Evolutionary conservation across 129 eudicot genomes (phyloP).

Genomic region (Arctium lappa): DNA sequence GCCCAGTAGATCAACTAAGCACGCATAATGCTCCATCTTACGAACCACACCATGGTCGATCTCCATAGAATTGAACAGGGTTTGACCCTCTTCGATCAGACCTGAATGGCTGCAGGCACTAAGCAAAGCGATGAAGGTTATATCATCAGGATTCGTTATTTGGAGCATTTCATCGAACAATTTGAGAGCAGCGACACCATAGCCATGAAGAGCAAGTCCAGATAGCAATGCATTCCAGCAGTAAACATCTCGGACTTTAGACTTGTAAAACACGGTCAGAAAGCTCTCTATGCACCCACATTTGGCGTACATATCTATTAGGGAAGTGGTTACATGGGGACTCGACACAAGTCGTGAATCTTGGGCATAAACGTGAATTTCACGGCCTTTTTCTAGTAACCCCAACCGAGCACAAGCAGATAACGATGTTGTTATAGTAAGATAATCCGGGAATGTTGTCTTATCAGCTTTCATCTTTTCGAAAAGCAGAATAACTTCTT

Average conservation of each 20-base stretch:
- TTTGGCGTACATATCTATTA: slow-evolving; percentile 54
- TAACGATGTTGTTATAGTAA: slow-evolving; percentile 28
- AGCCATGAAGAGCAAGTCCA: slow-evolving; percentile 51
- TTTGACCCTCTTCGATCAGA: slow-evolving; percentile 34
- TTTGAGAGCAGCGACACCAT: slow-evolving; percentile 35
- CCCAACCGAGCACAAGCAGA: slow-evolving; percentile 48
- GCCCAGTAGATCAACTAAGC: slow-evolving; percentile 58
- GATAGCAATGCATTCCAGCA: slow-evolving; percentile 51
- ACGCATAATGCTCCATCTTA: slow-evolving; percentile 45
- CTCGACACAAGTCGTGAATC: slow-evolving; percentile 20
- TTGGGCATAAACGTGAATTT: slow-evolving; percentile 32
- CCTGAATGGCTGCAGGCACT: slow-evolving; percentile 61
- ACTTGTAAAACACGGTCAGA: slow-evolving; percentile 45
- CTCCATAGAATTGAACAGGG: slow-evolving; percentile 37
- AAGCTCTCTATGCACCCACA: slow-evolving; percentile 45
- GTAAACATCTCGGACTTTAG: slow-evolving; percentile 30
- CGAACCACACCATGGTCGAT: slow-evolving; percentile 21
- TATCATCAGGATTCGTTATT: slow-evolving; percentile 37
- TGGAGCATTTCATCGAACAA: slow-evolving; percentile 28
- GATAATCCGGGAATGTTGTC: slow-evolving; percentile 22
- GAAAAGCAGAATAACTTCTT: slow-evolving; percentile 30
- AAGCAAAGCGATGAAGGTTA: slow-evolving; percentile 48
- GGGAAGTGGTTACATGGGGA: slow-evolving; percentile 30
- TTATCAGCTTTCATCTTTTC: slow-evolving; percentile 37
- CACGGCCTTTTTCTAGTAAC: slow-evolving; percentile 31